Percentiles rank a stretch among this genome's conserved stretches.
phyloP scores from a whole-genome alignment of 768 basidiomycete genomes.

The Lepiota brunneoincarnata region DNA sequence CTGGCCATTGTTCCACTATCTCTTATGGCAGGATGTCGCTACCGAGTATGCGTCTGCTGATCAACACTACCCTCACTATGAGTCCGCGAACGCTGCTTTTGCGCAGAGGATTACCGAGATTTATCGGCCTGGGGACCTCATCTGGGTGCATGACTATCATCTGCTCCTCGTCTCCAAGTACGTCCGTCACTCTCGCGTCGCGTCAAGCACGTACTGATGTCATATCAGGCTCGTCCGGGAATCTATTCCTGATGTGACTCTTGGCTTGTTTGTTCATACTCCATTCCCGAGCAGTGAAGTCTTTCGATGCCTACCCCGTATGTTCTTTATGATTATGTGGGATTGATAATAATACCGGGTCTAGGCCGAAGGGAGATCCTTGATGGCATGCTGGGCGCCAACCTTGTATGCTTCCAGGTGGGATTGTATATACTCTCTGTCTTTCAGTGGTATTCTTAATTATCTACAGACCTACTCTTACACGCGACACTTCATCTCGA shows the following conservation, averaged over 20 bases:
- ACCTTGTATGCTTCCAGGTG: conserved; percentile 92
- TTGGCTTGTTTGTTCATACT: conserved; percentile 96
- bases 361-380: conserved; percentile 86
- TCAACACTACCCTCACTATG: conserved; percentile 77
- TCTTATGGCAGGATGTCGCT: conserved; percentile 96
- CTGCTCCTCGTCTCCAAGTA: conserved; percentile 81
- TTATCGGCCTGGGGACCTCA: conserved; percentile 86
- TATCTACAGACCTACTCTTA: conserved; percentile 83
- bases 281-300: conserved; percentile 97
- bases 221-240: conserved; percentile 63
- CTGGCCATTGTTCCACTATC: conserved; percentile 98
- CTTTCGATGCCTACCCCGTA: conserved; percentile 89
- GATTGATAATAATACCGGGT: not conserved
- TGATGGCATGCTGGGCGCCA: conserved; percentile 97
- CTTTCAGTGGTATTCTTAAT: not conserved
- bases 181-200: conserved; percentile 6
- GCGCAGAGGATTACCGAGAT: conserved; percentile 69
- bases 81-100: conserved; percentile 81
- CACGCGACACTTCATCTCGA: conserved; percentile 90
- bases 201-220: not conserved
- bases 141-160: conserved; percentile 97
- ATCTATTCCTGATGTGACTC: conserved; percentile 60
- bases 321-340: conserved; percentile 27
- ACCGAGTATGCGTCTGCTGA: conserved; percentile 87
- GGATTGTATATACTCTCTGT: conserved; percentile 13